Base-by-base conservation (phyloP, 352 stramenopile genomes). In the Globisporangium barbulae region DNA sequence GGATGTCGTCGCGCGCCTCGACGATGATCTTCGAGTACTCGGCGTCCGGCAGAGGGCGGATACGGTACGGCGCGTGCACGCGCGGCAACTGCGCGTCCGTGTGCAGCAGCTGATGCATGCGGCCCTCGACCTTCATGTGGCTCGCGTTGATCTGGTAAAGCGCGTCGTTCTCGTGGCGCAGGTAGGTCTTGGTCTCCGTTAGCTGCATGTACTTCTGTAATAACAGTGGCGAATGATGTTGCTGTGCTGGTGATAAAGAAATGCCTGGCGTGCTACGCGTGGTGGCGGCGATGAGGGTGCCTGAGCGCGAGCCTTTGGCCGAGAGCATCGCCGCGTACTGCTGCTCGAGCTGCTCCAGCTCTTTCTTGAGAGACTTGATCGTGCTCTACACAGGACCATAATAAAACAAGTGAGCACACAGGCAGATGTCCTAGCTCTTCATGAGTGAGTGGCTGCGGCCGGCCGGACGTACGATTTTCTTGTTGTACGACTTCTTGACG, bases 401-500 rank as follows among this genome's bases (percentile, higher is more conserved):
- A 33, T 42, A 59, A 37, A 50, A 58, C 17, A 59, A 3, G 28
- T 35, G 21, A 48, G 48, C 48, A 44, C 13, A 33, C 17, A 56
- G 3, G 37, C 22, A 54, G 8, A n/a, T 31, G 39, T 25, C 3
- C 2, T 8, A 13, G 28, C 21, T 12, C 22, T 19, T 22, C 17
- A 54, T 9, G 25, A 19, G 10, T 42, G n/a, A 41, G 17, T n/a
- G n/a, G 22, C 12, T 28, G 5, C 35, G 5, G 2, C 1, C 2
- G 10, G 10, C n/a, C 9, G 59, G 31, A 79, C 72, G 63, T 80
- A 89, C 81, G 53, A 86, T 72, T 52, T 91, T 89, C 73, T 88
- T 88, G 45, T 79, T 83, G 70, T 91, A 89, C 47, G 79, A 89
- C 59, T 78, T 79, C 53, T 83, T 84, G 49, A 89, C 81, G 65